A percentile compares a stretch with the other conserved stretches of the same genome.
phyloP scores from a whole-genome alignment of 2,329 filamentous ascomycete species.

The Arthrobotrys conoides region DNA sequence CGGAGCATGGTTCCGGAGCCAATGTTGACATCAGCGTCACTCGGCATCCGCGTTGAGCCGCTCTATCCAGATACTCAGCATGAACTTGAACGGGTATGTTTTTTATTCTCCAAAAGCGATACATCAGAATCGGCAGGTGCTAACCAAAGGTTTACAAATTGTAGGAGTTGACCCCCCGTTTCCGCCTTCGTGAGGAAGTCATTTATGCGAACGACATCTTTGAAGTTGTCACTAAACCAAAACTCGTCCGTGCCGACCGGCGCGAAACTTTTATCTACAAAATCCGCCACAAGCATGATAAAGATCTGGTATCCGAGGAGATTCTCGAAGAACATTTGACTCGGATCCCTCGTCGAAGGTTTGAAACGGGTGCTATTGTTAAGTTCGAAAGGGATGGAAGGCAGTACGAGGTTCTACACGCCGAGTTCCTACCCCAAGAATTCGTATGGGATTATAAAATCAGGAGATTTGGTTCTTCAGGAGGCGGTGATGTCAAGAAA shows the following conservation, averaged over 20 bases:
- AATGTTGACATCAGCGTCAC: conserved; percentile 45
- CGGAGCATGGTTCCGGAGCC: conserved; percentile 51
- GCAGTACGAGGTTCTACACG: conserved; percentile 37
- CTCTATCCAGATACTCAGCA: conserved; percentile 43
- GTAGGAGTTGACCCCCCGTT: conserved; percentile 43
- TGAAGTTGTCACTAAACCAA: conserved; percentile 46
- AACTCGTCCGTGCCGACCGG: conserved; percentile 24
- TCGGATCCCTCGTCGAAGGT: conserved; percentile 37
- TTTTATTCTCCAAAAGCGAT: background rate
- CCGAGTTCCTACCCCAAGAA: conserved; percentile 49
- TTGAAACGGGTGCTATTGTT: conserved; percentile 43
- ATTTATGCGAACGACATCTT: conserved; percentile 55
- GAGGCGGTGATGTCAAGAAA: conserved; percentile 34
- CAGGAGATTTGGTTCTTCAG: conserved; percentile 30
- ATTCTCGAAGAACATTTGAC: conserved; percentile 32
- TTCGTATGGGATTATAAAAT: conserved; percentile 53
- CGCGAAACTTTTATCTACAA: conserved; percentile 42
- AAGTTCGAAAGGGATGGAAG: conserved; percentile 33
- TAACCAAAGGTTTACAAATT: no score
- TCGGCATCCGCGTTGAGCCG: conserved; percentile 47
- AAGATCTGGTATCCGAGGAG: background rate
- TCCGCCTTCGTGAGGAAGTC: conserved; percentile 50
- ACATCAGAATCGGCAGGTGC: background rate
- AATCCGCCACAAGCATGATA: conserved; percentile 44
- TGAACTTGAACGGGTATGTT: conserved; percentile 41